phyloP scores from a whole-genome alignment of 257 asterid genomes.

The Parsonsia alboflavescens region DNA sequence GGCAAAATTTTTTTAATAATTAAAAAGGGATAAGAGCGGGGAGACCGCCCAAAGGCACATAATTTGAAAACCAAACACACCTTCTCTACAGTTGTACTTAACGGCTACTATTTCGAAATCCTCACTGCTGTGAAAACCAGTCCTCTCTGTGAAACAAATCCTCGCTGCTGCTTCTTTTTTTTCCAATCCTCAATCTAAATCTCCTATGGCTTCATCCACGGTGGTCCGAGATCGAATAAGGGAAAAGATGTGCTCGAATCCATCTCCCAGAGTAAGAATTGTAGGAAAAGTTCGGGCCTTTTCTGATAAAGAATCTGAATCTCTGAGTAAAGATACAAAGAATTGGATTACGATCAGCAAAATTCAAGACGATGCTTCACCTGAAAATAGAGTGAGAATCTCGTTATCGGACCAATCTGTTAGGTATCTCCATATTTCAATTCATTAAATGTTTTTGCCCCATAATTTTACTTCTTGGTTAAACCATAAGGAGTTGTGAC shows the following conservation, averaged over 20 bases:
- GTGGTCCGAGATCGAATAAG: neutral
- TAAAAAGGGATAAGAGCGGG: neutral
- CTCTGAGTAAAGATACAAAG: conserved; percentile 24
- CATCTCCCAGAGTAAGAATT: conserved; percentile 43
- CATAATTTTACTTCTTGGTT: neutral
- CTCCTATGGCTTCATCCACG: neutral
- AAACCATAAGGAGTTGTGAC: neutral
- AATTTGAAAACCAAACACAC: neutral
- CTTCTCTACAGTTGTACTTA: neutral
- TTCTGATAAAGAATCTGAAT: conserved; percentile 36
- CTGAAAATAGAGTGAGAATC: conserved; percentile 29
- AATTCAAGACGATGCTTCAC: conserved; percentile 24
- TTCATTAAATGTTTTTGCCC: neutral
- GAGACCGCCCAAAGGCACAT: neutral
- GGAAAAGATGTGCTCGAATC: neutral
- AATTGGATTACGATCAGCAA: conserved; percentile 49
- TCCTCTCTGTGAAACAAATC: neutral
- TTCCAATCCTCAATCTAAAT: neutral
- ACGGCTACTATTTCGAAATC: neutral
- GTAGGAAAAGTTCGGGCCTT: conserved; percentile 53
- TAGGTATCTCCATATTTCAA: conserved; percentile 20
- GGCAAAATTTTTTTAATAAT: too few species aligned
- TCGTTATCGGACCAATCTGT: conserved; percentile 37
- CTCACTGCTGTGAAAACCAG: neutral
- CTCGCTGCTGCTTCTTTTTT: neutral